Evolutionary conservation across 495 filamentous ascomycete species (phyloP).

Genomic region (Hypoxylon trugodes): DNA sequence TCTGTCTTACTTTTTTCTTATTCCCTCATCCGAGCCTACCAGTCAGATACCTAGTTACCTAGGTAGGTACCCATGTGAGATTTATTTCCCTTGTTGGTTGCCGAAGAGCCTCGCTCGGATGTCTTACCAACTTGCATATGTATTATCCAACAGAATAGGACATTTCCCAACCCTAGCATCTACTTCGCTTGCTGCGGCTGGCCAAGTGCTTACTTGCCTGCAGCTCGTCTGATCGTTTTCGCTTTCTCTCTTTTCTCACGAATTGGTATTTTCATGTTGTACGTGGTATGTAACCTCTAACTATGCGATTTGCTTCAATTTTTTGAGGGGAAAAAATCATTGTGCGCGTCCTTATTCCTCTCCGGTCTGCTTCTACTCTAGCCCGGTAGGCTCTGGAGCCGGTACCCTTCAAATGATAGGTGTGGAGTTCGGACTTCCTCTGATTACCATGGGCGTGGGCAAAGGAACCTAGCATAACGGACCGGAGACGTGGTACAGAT

Average conservation of each 20-base stretch:
- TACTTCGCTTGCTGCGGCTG: conserved; percentile 28
- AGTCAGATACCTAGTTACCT: conserved; percentile 12
- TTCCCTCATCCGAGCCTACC: conserved; percentile 6
- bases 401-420: neutral
- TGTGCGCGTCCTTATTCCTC: neutral
- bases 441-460: neutral
- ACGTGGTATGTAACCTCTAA: conserved; percentile 5
- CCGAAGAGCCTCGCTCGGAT: conserved; percentile 32
- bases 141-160: conserved; percentile 6
- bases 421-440: conserved; percentile 14
- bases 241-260: conserved; percentile 1
- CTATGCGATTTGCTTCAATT: neutral
- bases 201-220: conserved; percentile 14
- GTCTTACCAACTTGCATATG: conserved; percentile 23
- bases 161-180: conserved; percentile 10
- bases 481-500: conserved; percentile 20
- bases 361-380: neutral
- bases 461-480: conserved; percentile 5
- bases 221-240: conserved; percentile 3
- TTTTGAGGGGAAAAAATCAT: too few species aligned
- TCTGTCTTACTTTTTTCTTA: too few species aligned
- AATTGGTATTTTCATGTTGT: conserved; percentile 8
- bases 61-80: too few species aligned
- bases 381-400: conserved; percentile 2
- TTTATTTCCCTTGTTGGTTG: conserved; percentile 24